These are phyloP conservation scores for Chrysanthemum makinoi DNA, from an alignment of 129 eudicot species.

Conservation along the genomic window DNA sequence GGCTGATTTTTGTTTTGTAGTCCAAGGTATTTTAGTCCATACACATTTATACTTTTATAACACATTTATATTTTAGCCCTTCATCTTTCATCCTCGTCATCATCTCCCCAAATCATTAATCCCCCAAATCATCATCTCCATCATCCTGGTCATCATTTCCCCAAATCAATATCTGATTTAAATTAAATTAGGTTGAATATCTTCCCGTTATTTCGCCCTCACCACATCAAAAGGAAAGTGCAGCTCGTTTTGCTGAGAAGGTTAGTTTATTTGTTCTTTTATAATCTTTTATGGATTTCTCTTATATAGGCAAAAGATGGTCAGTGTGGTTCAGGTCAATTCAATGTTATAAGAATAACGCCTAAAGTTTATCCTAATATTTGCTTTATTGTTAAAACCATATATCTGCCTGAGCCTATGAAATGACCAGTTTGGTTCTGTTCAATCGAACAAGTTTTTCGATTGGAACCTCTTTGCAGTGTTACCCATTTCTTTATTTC, in stretches of 20 bases:
- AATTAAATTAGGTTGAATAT: conserved; percentile 74
- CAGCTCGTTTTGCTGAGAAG: conserved; percentile 65
- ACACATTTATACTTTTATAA: no score
- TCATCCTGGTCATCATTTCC: no score
- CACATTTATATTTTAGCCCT: no score
- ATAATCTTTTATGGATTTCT: background rate
- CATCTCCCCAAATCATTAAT: no score
- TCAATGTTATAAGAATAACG: no score
- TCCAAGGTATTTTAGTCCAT: no score
- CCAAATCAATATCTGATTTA: no score
- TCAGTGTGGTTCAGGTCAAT: background rate
- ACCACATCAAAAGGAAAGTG: conserved; percentile 68
- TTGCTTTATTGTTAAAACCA: background rate
- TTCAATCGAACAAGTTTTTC: background rate
- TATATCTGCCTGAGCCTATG: background rate
- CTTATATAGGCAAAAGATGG: conserved; percentile 2
- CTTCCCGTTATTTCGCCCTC: conserved; percentile 79
- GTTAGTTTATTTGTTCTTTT: conserved; percentile 41
- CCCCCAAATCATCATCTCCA: no score
- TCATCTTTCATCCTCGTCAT: no score
- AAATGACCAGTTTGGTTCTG: background rate
- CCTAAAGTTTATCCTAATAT: background rate
- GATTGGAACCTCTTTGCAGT: no score
- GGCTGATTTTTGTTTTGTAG: no score
- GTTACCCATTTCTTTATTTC: background rate